A percentile compares a stretch with the other conserved stretches of the same genome.
These are phyloP conservation scores for Gamsiella multidivaricata DNA, from an alignment of 192 early-diverging fungal species.

Conservation along the genomic window DNA sequence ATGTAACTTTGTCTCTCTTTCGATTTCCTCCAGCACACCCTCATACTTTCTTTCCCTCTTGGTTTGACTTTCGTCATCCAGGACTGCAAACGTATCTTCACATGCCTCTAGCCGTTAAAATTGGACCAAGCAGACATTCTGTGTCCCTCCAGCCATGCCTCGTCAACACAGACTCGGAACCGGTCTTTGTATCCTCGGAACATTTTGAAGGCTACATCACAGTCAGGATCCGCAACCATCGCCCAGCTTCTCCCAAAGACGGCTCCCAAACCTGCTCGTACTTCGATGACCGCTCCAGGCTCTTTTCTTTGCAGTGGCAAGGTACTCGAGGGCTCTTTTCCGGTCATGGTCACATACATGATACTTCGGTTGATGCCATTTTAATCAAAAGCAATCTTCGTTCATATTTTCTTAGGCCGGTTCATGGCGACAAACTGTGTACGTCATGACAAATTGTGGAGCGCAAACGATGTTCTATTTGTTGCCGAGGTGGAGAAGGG, in stretches of 20 bases:
- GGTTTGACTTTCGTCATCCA: too few relatives aligned
- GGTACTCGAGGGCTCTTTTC: background rate
- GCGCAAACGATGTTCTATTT: conserved; percentile 50
- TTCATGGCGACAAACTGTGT: conserved; percentile 50
- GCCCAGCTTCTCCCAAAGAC: background rate
- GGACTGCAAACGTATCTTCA: too few relatives aligned
- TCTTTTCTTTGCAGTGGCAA: conserved; percentile 57
- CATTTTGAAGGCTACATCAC: conserved; percentile 53
- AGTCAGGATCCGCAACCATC: conserved; percentile 35
- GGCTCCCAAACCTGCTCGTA: conserved; percentile 20
- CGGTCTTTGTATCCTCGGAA: conserved; percentile 32
- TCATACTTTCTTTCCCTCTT: conserved; percentile 3
- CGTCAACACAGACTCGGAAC: conserved; percentile 39
- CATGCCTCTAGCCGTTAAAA: conserved; percentile 5
- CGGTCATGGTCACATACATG: too few relatives aligned
- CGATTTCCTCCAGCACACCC: too few relatives aligned
- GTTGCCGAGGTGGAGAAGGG: conserved; percentile 47
- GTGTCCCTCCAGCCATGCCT: conserved; percentile 19
- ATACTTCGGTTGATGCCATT: background rate
- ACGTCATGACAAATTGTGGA: conserved; percentile 34
- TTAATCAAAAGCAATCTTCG: too few relatives aligned
- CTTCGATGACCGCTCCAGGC: conserved; percentile 36
- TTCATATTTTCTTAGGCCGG: conserved; percentile 22
- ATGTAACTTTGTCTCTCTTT: too few relatives aligned
- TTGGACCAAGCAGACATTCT: conserved; percentile 5